A percentile compares a stretch with the other conserved stretches of the same genome.
These are phyloP conservation scores for Cantharellus anzutake DNA, from an alignment of 768 basidiomycete species.

Conservation along the genomic window DNA sequence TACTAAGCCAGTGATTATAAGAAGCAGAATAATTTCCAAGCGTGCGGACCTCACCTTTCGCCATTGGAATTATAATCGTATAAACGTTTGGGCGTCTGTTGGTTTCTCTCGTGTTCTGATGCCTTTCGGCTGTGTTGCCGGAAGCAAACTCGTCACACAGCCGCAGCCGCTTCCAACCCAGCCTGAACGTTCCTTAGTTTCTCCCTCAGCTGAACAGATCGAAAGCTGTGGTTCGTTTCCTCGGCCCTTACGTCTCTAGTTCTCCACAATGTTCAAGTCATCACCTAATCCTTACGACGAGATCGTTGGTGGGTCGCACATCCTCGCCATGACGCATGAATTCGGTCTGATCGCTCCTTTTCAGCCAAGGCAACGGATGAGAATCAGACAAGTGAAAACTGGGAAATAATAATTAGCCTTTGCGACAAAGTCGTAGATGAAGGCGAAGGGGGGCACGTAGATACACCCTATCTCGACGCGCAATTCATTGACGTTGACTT, in stretches of 20 bases:
- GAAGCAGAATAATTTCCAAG: neutral
- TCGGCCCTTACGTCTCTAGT: neutral
- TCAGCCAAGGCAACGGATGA: constrained; percentile 94
- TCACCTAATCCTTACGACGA: constrained; percentile 73
- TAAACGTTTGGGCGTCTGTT: neutral
- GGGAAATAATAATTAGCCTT: constrained; percentile 86
- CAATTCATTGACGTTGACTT: neutral
- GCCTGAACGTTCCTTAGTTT: too few species aligned
- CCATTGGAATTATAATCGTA: neutral
- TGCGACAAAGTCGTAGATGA: constrained; percentile 94
- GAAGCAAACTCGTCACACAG: too few species aligned
- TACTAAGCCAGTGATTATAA: constrained; percentile 28
- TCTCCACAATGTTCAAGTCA: constrained; percentile 44
- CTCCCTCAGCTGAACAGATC: too few species aligned
- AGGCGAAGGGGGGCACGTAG: constrained; percentile 56
- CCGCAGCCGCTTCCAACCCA: too few species aligned
- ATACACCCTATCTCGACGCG: neutral
- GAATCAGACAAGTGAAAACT: constrained; percentile 85
- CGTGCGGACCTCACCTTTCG: neutral
- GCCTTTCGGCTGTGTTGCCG: neutral
- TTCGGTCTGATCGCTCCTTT: neutral
- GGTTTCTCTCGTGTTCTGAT: neutral
- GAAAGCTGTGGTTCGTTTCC: too few species aligned
- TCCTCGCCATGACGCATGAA: neutral
- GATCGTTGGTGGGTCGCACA: constrained; percentile 51